phyloP scores from a whole-genome alignment of 2,329 filamentous ascomycete species.

The Lecanicillium sp. region DNA sequence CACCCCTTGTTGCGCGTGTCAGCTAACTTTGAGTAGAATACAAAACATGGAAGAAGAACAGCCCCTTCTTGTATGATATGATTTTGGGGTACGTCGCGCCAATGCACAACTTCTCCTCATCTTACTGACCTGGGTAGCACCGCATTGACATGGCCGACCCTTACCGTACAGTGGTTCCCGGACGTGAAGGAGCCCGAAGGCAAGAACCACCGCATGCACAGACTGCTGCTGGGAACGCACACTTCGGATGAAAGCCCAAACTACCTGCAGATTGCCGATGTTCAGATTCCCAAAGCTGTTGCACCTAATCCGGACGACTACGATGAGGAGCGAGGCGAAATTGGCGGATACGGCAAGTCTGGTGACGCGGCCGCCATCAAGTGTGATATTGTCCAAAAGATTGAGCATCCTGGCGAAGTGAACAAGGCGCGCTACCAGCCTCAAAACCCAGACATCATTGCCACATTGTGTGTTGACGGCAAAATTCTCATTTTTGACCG shows the following conservation, averaged over 20 bases:
- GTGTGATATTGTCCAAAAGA: constrained; percentile 90
- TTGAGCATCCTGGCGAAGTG: constrained; percentile 92
- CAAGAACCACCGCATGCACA: constrained; percentile 80
- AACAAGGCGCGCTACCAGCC: constrained; percentile 98
- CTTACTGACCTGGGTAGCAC: constrained; percentile 43
- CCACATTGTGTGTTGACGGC: constrained; percentile 82
- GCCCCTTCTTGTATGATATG: constrained; percentile 96
- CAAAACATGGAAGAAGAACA: constrained; percentile 99
- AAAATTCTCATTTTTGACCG: constrained; percentile 90
- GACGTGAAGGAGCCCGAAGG: constrained; percentile 83
- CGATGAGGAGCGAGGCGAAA: constrained; percentile 84
- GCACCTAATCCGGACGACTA: constrained; percentile 73
- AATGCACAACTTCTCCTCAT: constrained; percentile 3
- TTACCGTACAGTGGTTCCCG: constrained; percentile 97
- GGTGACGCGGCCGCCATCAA: constrained; percentile 64
- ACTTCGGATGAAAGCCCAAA: constrained; percentile 81
- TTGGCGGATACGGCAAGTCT: constrained; percentile 83
- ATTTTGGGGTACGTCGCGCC: constrained; percentile 62
- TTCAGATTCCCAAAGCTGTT: constrained; percentile 79
- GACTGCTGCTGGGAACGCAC: constrained; percentile 88
- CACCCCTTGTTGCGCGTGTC: neutral
- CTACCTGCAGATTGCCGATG: constrained; percentile 88
- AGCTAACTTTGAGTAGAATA: constrained; percentile 56
- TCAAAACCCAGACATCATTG: constrained; percentile 94
- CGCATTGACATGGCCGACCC: constrained; percentile 91